Base-by-base conservation (phyloP, 352 stramenopile species). In the Phytophthora idaei region DNA sequence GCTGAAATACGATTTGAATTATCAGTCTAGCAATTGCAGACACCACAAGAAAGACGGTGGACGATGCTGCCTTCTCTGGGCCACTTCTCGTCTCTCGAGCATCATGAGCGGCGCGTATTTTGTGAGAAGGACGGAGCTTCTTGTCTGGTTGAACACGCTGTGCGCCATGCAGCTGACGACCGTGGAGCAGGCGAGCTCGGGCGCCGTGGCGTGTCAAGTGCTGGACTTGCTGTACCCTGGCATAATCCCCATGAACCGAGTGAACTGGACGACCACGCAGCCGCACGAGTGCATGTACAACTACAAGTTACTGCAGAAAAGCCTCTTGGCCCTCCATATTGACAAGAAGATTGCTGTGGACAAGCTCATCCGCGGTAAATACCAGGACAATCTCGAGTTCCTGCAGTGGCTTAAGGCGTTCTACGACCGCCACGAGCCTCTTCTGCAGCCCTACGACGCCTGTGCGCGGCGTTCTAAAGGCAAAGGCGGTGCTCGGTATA, bases 381-480 rank as follows among this genome's bases (percentile, higher is more conserved):
- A 99, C 85, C 97, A 99, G 73, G 97, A 99, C 79, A 99, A 99
- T 80, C 85, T 99, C 50, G 97, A 99, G 75, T 99, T 99, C 71
- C 99, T 99, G 87, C 98, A 99, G 81, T 99, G 96, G 90, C 89
- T 95, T 57, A 97, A 97, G 55, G 77, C 71, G 17, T 97, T 98
- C 57, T 97, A 95, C 67, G 58, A 60, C 32, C n/a, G 7, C 12
- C 50, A 55, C 14, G 32, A 25, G 42, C 4, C 17, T 39, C 39
- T 15, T 3, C n/a, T 6, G n/a, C 29, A 52, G 54, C 91, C 97
- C 15, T 99, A 99, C 75, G 95, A 99, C 77, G 76, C 96, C 5
- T 67, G 92, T 5, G 89, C 83, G 7, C 81, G 94, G n/a, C 89
- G 97, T 11, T 81, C 89, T 5, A 97, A 90, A 57, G 96, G 97